These are phyloP conservation scores for Endoconidiophora polonica DNA, from an alignment of 2,329 filamentous ascomycete species.

Conservation along the genomic window DNA sequence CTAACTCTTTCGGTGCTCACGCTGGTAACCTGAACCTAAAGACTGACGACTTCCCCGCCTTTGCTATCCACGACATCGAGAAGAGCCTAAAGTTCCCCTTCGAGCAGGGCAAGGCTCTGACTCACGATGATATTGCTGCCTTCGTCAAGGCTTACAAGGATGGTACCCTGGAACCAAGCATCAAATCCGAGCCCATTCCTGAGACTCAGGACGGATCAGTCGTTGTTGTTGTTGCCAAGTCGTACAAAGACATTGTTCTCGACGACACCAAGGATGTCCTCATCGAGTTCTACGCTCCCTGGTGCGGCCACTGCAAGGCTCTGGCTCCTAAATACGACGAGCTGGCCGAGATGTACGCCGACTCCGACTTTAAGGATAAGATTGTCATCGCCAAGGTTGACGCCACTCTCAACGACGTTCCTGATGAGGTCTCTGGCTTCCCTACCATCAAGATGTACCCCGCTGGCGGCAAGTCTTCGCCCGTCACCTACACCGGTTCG, in stretches of 20 bases:
- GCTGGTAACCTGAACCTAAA: conserved; percentile 95
- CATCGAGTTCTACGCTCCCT: conserved; percentile 96
- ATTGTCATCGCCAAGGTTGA: conserved; percentile 96
- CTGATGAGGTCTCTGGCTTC: conserved; percentile 93
- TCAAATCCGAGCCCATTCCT: conserved; percentile 96
- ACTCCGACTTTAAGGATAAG: conserved; percentile 64
- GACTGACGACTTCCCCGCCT: conserved; percentile 85
- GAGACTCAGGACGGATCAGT: conserved; percentile 86
- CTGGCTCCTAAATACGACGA: conserved; percentile 95
- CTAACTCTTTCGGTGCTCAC: conserved; percentile 84
- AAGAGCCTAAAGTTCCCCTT: conserved; percentile 98
- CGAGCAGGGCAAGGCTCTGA: conserved; percentile 68
- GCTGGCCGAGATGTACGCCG: conserved; percentile 60
- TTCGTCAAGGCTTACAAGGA: conserved; percentile 75
- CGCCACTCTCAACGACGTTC: conserved; percentile 88
- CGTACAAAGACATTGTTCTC: conserved; percentile 79
- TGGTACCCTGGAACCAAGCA: conserved; percentile 84
- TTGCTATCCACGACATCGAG: conserved; percentile 86
- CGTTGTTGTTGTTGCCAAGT: conserved; percentile 78
- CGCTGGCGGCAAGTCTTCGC: conserved; percentile 70
- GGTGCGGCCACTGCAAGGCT: conserved; percentile 99
- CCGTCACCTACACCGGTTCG: conserved; percentile 72
- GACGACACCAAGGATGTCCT: conserved; percentile 94
- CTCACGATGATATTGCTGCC: conserved; percentile 49
- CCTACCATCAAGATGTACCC: conserved; percentile 98